These are phyloP conservation scores for Suhomyces chickasaworum DNA, from an alignment of 1,139 yeast genomes.

Conservation along the genomic window DNA sequence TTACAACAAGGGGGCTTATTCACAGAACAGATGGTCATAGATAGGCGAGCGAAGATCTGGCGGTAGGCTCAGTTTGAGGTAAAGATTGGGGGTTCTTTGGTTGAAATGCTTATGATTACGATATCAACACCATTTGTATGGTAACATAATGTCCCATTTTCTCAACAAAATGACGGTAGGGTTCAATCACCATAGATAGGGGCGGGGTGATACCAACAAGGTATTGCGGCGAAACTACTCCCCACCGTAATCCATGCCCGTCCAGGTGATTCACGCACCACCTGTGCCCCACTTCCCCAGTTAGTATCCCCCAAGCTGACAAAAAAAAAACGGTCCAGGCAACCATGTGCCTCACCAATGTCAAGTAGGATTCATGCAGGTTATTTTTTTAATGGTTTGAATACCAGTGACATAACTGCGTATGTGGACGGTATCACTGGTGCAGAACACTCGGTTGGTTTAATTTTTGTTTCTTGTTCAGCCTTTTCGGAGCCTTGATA, in stretches of 20 bases:
- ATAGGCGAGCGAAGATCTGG: constrained; percentile 4
- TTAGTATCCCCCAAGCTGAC: neutral
- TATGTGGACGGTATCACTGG: constrained; percentile 5
- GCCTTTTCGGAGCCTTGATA: constrained; percentile 5
- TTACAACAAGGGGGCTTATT: constrained; percentile 3
- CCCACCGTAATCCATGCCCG: neutral
- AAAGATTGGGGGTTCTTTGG: neutral
- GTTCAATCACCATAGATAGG: too few species aligned
- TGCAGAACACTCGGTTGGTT: constrained; percentile 10
- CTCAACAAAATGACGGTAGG: too few species aligned
- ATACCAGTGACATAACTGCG: constrained; percentile 3
- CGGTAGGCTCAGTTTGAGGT: neutral
- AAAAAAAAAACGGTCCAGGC: constrained; percentile 6
- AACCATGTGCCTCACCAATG: constrained; percentile 1
- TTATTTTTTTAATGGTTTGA: constrained; percentile 1
- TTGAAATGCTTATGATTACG: too few species aligned
- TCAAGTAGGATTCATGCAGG: neutral
- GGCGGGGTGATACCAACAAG: too few species aligned
- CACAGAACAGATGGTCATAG: neutral
- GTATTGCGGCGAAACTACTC: too few species aligned
- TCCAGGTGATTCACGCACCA: too few species aligned
- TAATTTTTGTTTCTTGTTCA: constrained; percentile 4
- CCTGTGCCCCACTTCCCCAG: neutral
- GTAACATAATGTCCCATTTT: too few species aligned
- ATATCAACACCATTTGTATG: too few species aligned